phyloP scores from a whole-genome alignment of 345 rosid genomes.

The thale cress (Arabidopsis thaliana) region TAIR10.1 NC_003071.7:17763501-17764000 shows the following conservation, averaged over 20 bases:
- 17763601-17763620: background rate
- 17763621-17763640: background rate
- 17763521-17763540: background rate
- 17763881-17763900: constrained; percentile 35
- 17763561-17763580: background rate
- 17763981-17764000: background rate
- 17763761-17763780: background rate
- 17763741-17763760: constrained; percentile 15
- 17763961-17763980: background rate
- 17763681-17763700: background rate
- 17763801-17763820: background rate
- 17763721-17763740: constrained; percentile 16
- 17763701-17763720: constrained; percentile 5
- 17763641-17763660: background rate
- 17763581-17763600: background rate
- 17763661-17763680: background rate
- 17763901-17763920: constrained; percentile 46
- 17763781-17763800: constrained; percentile 1
- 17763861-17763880: background rate
- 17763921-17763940: background rate
- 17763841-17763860: background rate
- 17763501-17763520: background rate
- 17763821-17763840: background rate
- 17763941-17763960: constrained; percentile 5
- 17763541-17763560: background rate